A percentile compares a stretch with the other conserved stretches of the same genome.
These are phyloP conservation scores for Macrolepiota fuliginosa DNA, from an alignment of 768 basidiomycete species.

Conservation along the genomic window DNA sequence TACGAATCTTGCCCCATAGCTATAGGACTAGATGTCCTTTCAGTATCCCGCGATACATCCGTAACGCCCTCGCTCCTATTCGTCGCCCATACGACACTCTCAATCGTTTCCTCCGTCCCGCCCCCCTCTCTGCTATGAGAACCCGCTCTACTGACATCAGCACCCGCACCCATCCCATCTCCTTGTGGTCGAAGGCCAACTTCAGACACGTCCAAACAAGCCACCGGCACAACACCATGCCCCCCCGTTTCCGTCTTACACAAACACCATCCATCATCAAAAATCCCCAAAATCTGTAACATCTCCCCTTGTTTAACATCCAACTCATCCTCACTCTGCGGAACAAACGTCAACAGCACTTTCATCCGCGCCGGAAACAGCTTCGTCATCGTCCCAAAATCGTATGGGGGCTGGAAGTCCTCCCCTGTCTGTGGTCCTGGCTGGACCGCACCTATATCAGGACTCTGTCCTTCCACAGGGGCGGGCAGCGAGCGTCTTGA, in stretches of 20 bases:
- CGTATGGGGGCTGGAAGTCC: not conserved
- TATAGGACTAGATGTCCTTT: too few species aligned
- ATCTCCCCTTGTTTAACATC: not conserved
- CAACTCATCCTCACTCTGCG: not conserved
- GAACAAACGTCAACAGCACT: not conserved
- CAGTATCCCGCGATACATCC: too few species aligned
- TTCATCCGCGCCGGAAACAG: not conserved
- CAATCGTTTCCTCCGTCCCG: not conserved
- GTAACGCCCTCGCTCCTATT: too few species aligned
- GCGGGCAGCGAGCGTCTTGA: too few species aligned
- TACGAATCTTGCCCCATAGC: too few species aligned
- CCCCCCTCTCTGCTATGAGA: not conserved
- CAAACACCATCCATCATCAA: slow-evolving; percentile 10
- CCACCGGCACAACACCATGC: slow-evolving; percentile 1
- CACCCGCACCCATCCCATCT: not conserved
- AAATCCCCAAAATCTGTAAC: not conserved
- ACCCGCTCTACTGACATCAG: not conserved
- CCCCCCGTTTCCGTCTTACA: not conserved
- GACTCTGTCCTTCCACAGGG: too few species aligned
- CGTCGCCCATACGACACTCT: not conserved
- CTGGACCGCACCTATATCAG: not conserved
- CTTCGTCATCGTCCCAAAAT: not conserved
- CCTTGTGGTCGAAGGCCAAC: not conserved
- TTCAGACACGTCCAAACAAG: not conserved
- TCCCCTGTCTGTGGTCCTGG: not conserved